These are phyloP conservation scores for Cryphonectria parasitica DNA, from an alignment of 2,329 filamentous ascomycete species.

Conservation along the genomic window DNA sequence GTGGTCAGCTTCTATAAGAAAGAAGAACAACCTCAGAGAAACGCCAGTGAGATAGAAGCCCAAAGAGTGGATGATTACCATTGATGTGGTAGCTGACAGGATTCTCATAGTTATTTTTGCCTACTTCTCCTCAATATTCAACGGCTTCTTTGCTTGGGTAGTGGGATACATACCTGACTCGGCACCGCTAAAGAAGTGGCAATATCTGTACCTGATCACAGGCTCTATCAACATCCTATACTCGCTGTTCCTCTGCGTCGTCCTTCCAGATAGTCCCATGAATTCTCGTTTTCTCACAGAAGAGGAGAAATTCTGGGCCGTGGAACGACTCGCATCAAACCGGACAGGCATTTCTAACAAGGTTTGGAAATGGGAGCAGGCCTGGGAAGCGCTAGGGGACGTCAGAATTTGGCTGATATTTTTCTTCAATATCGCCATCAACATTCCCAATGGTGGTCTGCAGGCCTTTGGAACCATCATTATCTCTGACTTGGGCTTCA, in stretches of 20 bases:
- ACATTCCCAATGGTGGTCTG: constrained; percentile 38
- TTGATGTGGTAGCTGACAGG: background rate
- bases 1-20: constrained; percentile 45
- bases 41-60: constrained; percentile 32
- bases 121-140: constrained; percentile 42
- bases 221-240: constrained; percentile 38
- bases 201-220: constrained; percentile 39
- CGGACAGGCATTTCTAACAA: constrained; percentile 41
- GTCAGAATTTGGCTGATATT: constrained; percentile 36
- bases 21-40: constrained; percentile 41
- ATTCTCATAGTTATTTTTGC: constrained; percentile 40
- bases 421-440: constrained; percentile 36
- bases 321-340: constrained; percentile 42
- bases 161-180: constrained; percentile 26
- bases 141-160: constrained; percentile 51
- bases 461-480: constrained; percentile 30
- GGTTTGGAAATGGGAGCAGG: constrained; percentile 38
- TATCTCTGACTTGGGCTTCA: constrained; percentile 24
- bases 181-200: constrained; percentile 30
- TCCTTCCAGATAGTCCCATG: constrained; percentile 43
- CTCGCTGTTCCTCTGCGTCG: constrained; percentile 35
- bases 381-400: constrained; percentile 35
- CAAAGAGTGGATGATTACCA: background rate
- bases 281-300: constrained; percentile 40
- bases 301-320: constrained; percentile 36